Evolutionary conservation across 148 eudicot species (phyloP), one percentile per base, ranked within the genome.

Genomic region (Limonium bicolor): DNA sequence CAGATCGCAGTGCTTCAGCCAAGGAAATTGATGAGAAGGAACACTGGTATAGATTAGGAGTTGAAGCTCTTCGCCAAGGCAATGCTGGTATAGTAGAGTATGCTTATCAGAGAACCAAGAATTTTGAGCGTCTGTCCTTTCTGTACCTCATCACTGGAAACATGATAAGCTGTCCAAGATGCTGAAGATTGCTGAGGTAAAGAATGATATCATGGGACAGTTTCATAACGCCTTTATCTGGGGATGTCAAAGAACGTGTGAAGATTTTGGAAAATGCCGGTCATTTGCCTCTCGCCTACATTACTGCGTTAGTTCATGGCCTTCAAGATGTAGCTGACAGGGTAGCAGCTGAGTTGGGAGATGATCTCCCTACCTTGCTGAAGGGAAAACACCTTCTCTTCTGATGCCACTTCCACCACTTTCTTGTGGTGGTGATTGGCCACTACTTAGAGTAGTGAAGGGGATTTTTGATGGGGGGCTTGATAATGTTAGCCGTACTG

Each of bases 21-120:
- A 78, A 78, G 57, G 86, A 70, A 54, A 74, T 78, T 39, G 86
- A 78, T 24, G 86, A 78, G 61, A 77, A 70, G 55, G 86, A 78
- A 64, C 69, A 73, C 58, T 78, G 86, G 86, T 78, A 78, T 51
- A 61, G 71, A 50, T 53, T 78, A 42, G 86, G 86, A 27, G 55
- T 78, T 26, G 86, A 78, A 59, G 86, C 86, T 42, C 86, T 73
- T 65, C 86, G 86, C 57, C 86, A 78, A 60, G 86, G 86, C 54
- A 78, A 78, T 56, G 51, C 76, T 4, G 80, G 70, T 15, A 78
- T 78, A 37, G 86, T 78, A 13, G 86, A 78, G 51, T 78, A 78
- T 51, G 74, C 86, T 2, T 78, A 78, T 50, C 86, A 78, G 58
- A 70, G 67, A 51, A 78, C 86, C n/a, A 78, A 74, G 55, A 78